Conservation (phyloP, 1,139 yeast genomes). For the Martiniozyma asiatica region DNA sequence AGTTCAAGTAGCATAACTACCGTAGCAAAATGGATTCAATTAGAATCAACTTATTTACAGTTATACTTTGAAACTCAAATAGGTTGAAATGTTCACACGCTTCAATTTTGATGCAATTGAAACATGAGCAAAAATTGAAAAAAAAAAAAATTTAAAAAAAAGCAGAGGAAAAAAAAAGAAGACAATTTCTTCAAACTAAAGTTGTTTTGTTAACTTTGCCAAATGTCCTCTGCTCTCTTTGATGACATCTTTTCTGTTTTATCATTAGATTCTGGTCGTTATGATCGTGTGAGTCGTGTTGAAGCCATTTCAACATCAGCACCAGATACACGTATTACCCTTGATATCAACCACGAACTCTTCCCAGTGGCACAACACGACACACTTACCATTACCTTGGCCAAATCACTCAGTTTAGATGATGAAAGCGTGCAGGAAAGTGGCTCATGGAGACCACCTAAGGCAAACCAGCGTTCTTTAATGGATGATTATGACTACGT, state of each 20-base stretch:
- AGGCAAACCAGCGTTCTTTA: constrained; percentile 66
- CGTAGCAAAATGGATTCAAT: too few species aligned
- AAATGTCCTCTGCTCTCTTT: constrained; percentile 81
- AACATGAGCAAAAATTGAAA: background rate
- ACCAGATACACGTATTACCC: constrained; percentile 69
- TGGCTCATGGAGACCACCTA: constrained; percentile 81
- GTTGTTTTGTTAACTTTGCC: too few species aligned
- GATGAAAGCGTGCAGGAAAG: too few species aligned
- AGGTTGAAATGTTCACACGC: too few species aligned
- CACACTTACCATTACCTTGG: constrained; percentile 78
- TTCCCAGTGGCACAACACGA: constrained; percentile 76
- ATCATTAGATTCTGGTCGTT: constrained; percentile 78
- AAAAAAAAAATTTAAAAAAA: background rate
- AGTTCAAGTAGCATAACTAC: too few species aligned
- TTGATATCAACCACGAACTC: constrained; percentile 86
- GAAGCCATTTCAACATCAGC: constrained; percentile 82
- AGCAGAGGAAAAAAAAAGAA: background rate
- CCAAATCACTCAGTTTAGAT: constrained; percentile 54
- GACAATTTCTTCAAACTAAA: too few species aligned
- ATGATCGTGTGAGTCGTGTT: constrained; percentile 85
- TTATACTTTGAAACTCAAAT: too few species aligned
- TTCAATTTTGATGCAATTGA: too few species aligned
- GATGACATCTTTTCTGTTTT: constrained; percentile 88
- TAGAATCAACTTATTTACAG: too few species aligned
- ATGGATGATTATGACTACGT: constrained; percentile 98